These are phyloP conservation scores for Chaetomium cochliodes DNA, from an alignment of 495 filamentous ascomycete species.

Conservation along the genomic window DNA sequence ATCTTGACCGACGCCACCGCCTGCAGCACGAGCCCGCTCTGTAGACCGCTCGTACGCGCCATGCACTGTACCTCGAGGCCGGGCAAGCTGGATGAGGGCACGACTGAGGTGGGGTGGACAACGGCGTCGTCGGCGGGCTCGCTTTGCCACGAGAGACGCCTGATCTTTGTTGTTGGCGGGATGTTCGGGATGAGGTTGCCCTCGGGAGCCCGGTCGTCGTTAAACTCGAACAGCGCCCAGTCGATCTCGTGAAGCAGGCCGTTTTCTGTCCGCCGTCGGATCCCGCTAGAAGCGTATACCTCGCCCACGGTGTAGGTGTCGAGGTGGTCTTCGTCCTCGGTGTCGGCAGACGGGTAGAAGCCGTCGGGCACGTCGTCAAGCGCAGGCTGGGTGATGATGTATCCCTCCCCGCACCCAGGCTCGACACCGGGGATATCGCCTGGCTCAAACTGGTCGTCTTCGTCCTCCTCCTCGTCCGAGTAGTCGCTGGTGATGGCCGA, in stretches of 20 bases:
- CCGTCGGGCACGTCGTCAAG: slow-evolving; percentile 80
- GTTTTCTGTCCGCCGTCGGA: slow-evolving; percentile 62
- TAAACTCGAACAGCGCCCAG: slow-evolving; percentile 88
- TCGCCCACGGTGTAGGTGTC: slow-evolving; percentile 74
- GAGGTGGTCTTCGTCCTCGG: slow-evolving; percentile 61
- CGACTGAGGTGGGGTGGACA: slow-evolving; percentile 45
- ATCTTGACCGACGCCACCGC: slow-evolving; percentile 80
- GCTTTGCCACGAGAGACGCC: slow-evolving; percentile 1
- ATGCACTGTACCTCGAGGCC: slow-evolving; percentile 81
- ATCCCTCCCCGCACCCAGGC: slow-evolving; percentile 67
- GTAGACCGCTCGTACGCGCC: slow-evolving; percentile 84
- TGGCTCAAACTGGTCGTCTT: slow-evolving; percentile 54
- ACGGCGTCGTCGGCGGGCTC: neutral
- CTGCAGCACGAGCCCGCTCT: slow-evolving; percentile 69
- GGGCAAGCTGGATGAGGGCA: slow-evolving; percentile 53
- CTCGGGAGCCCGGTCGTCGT: slow-evolving; percentile 65
- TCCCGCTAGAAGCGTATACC: slow-evolving; percentile 84
- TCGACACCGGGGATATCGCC: slow-evolving; percentile 85
- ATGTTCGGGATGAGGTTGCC: slow-evolving; percentile 58
- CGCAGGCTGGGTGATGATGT: slow-evolving; percentile 80
- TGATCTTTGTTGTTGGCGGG: neutral
- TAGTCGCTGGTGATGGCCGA: slow-evolving; percentile 49
- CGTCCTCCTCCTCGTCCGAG: slow-evolving; percentile 42
- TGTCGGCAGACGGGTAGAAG: slow-evolving; percentile 62
- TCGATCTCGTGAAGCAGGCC: slow-evolving; percentile 86